A percentile compares a stretch with the other conserved stretches of the same genome.
phyloP scores from a whole-genome alignment of 2,329 filamentous ascomycete species.

The Pseudogymnoascus sp. region DNA sequence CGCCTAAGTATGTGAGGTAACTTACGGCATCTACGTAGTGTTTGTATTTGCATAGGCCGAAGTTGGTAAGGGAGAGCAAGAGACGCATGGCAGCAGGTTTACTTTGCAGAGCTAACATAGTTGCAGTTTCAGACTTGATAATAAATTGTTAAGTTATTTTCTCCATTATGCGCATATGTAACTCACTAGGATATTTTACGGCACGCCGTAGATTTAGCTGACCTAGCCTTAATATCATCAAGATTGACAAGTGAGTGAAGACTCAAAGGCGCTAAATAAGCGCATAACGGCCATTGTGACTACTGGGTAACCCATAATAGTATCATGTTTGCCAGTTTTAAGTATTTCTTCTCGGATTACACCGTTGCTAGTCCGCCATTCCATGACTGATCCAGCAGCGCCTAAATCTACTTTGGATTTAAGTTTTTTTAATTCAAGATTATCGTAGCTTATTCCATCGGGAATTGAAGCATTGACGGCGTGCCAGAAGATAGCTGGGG shows the following conservation, averaged over 20 bases:
- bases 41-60: no score
- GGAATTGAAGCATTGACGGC: constrained; percentile 44
- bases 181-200: neutral
- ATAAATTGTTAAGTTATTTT: neutral
- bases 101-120: neutral
- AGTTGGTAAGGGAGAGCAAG: neutral
- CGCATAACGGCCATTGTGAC: constrained; percentile 46
- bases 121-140: neutral
- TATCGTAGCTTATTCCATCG: constrained; percentile 36
- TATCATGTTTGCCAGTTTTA: constrained; percentile 51
- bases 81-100: neutral
- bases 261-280: constrained; percentile 20
- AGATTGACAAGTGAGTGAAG: no score
- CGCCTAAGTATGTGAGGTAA: neutral
- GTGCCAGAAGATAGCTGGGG: constrained; percentile 47
- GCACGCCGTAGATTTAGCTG: neutral
- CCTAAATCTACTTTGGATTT: constrained; percentile 37
- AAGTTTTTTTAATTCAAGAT: constrained; percentile 41
- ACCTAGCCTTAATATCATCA: neutral
- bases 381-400: constrained; percentile 44
- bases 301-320: constrained; percentile 52
- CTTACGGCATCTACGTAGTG: no score
- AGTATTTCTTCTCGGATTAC: constrained; percentile 49
- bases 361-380: constrained; percentile 42
- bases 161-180: neutral